Evolutionary conservation across 2,329 filamentous ascomycete genomes (phyloP).

Genomic region (Alternaria sp.): DNA sequence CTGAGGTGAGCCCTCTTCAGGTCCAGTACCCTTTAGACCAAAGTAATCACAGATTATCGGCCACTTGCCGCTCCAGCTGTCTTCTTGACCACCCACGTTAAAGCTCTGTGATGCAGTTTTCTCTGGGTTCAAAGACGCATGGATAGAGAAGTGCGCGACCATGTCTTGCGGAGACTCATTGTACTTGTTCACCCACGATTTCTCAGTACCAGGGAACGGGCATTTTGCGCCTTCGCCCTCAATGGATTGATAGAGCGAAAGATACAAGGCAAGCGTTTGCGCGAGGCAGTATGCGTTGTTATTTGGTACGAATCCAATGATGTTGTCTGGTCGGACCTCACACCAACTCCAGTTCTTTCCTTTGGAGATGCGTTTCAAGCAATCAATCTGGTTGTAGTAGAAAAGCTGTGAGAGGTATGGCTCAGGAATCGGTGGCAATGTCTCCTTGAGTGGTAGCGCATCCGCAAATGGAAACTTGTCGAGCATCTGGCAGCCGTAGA

Average conservation of each 20-base stretch:
- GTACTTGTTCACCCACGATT: conserved; percentile 51
- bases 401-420: conserved; percentile 50
- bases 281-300: conserved; percentile 52
- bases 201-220: conserved; percentile 51
- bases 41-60: conserved; percentile 58
- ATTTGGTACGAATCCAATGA: conserved; percentile 55
- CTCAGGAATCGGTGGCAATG: conserved; percentile 44
- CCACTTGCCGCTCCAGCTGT: conserved; percentile 57
- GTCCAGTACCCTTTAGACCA: conserved; percentile 53
- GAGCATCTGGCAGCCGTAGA: conserved; percentile 51
- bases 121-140: conserved; percentile 53
- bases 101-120: conserved; percentile 51
- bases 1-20: conserved; percentile 37
- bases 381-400: conserved; percentile 55
- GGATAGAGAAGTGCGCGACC: conserved; percentile 54
- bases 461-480: conserved; percentile 48
- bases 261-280: conserved; percentile 50
- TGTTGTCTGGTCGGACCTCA: conserved; percentile 53
- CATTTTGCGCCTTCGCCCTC: conserved; percentile 51
- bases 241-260: conserved; percentile 48
- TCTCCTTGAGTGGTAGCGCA: conserved; percentile 41
- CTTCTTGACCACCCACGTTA: conserved; percentile 54
- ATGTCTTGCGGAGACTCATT: conserved; percentile 54
- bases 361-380: conserved; percentile 46
- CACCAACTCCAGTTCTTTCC: conserved; percentile 53